Base-by-base conservation (phyloP, 345 rosid species). In the Erucastrum elatum region DNA sequence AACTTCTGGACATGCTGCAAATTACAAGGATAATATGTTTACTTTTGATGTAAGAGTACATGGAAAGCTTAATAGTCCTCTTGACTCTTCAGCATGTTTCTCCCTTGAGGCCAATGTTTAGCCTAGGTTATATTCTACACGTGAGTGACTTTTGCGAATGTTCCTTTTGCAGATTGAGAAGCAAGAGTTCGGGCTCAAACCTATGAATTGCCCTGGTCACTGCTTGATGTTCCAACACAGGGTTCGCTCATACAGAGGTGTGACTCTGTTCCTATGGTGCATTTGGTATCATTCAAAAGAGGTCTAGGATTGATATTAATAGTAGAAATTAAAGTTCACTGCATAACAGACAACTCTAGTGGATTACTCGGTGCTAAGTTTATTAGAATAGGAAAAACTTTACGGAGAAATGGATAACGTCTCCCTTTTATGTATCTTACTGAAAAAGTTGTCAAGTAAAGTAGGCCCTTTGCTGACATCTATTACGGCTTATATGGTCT, bases 131-230 rank as follows among this genome's bases (percentile, higher is more conserved):
- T 46, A 68, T 67, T 31, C 16, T 53, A 53, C 16, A 13, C 5
- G 7, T 61, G 10, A 15, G 51, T 81, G 70, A 65, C 58, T 62
- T 71, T 51, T 53, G 17, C 3, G 31, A 62, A 66, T 41, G 49
- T 79, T 69, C 72, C 51, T 81, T 70, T 3, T 64, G 63, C 85
- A 96, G 98, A 82, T 96, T 85, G 98, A 93, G 68, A 93, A 93
- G 73, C 97, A 96, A 81, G 99, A 93, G 83, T 96, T 91, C 72
- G 98, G 98, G 64, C 86, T 96, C 82, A 96, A 93, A 81, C 99
- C 99, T 78, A 96, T 93, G 99, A 96, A 96, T 78, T 96, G 98
- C 81, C 97, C 98, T 33, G 96, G 98, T 33, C 99, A 96, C 79
- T 93, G 99, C 84, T 87, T 96, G 85, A 91, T 96, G 87, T 96